A percentile compares a stretch with the other conserved stretches of the same genome.
Conservation (phyloP, 495 filamentous ascomycete genomes). For the Daldinia grandis region DNA sequence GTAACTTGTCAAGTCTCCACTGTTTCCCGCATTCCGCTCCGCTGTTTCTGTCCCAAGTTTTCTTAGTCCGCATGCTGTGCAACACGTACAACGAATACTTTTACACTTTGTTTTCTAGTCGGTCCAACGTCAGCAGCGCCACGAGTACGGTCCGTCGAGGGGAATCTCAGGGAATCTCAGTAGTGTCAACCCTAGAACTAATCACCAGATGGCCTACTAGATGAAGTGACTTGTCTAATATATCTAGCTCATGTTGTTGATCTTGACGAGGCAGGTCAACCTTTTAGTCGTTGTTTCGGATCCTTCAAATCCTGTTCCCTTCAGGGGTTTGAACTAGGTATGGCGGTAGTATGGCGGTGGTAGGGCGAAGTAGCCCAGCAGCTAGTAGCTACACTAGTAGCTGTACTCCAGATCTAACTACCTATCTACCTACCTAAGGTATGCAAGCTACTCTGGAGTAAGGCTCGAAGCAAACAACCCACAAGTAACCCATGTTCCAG, state of each 20-base stretch:
- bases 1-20: background rate
- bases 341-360: no score
- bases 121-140: conserved; percentile 38
- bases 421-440: no score
- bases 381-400: background rate
- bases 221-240: background rate
- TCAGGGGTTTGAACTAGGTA: background rate
- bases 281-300: conserved; percentile 17
- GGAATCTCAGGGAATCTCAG: background rate
- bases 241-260: background rate
- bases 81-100: conserved; percentile 11
- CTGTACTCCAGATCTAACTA: background rate
- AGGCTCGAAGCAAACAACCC: background rate
- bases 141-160: conserved; percentile 1
- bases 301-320: conserved; percentile 11
- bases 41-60: background rate
- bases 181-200: background rate
- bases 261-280: conserved; percentile 9
- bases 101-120: conserved; percentile 13
- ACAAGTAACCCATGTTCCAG: background rate
- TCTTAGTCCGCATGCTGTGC: conserved; percentile 11
- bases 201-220: background rate
- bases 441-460: background rate
- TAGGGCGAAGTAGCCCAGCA: no score
- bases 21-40: conserved; percentile 2